phyloP scores from a whole-genome alignment of 805 yeast genomes.

The Metschnikowia gruessii region DNA sequence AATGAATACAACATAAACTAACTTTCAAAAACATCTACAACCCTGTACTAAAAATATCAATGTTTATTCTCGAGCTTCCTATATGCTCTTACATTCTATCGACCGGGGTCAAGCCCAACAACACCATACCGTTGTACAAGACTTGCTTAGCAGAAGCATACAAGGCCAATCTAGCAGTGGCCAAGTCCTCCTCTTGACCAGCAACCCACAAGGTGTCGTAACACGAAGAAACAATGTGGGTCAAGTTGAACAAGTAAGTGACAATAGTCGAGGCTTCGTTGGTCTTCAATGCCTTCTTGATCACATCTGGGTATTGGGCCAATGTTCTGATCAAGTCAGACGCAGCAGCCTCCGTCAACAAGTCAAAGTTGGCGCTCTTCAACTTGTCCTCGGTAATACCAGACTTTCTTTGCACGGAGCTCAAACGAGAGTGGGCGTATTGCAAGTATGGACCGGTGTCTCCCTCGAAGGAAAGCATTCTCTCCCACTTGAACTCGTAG shows the following conservation, averaged over 20 bases:
- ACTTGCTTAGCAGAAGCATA: slow-evolving; percentile 89
- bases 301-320: slow-evolving; percentile 87
- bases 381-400: slow-evolving; percentile 41
- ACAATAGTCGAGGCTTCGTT: slow-evolving; percentile 93
- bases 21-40: too few species aligned
- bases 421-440: slow-evolving; percentile 95
- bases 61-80: not conserved
- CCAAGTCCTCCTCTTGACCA: slow-evolving; percentile 85
- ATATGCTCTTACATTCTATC: slow-evolving; percentile 77
- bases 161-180: slow-evolving; percentile 87
- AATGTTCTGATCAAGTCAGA: slow-evolving; percentile 68
- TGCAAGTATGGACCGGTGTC: slow-evolving; percentile 99
- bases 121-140: slow-evolving; percentile 80
- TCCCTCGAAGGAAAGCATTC: slow-evolving; percentile 98
- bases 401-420: slow-evolving; percentile 90
- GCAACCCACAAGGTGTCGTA: slow-evolving; percentile 96
- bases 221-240: slow-evolving; percentile 95
- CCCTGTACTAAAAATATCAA: too few species aligned
- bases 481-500: slow-evolving; percentile 95
- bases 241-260: slow-evolving; percentile 85
- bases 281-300: slow-evolving; percentile 78
- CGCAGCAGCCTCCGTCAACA: slow-evolving; percentile 71
- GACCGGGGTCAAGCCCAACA: slow-evolving; percentile 95
- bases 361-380: slow-evolving; percentile 51
- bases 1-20: too few species aligned